Evolutionary conservation across 305 asterid genomes (phyloP), one percentile per base, ranked within the genome.

Genomic region (Andrographis paniculata): DNA sequence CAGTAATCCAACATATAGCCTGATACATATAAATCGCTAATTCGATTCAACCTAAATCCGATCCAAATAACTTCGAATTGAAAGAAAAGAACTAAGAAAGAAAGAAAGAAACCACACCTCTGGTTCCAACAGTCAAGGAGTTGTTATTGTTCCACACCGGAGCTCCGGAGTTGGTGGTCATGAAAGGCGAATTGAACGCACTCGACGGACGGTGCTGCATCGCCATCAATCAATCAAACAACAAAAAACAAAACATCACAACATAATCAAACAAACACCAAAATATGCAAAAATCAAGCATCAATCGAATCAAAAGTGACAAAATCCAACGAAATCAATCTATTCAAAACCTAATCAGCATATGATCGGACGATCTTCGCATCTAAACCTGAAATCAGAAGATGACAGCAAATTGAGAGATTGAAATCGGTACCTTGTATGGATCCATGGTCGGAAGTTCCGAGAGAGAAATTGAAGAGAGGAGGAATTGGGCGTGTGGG

Each of bases 131-230:
- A 3, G 77, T 70, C 73, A 70, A 44, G 8, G 77, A 58, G 56
- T 58, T 58, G 52, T 66, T 52, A 35, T 70, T 62, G 55, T 70
- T 66, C 61, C 61, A 70, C 21, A 70, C 77, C 0, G 77, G 77
- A 46, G 69, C 56, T 12, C 77, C 77, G 1, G 73, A 46, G 31
- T 70, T 66, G 8, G 77, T 70, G 40, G 77, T 70, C 73, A 45
- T 40, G 44, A 54, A 70, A 3, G 77, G 67, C 18, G 77, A 45
- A 35, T 70, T 62, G 70, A 51, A 62, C 58, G 77, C 67, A 42
- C 73, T 66, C 10, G 77, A 70, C 23, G 77, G 77, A 27, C 77
- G 77, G 55, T 51, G 14, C 75, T 69, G 76, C 69, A 51, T 33
- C 33, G 30, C 35, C 42, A 47, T 22, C 17, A 17, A 12, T 7